Percentiles rank a stretch among this genome's conserved stretches.
Conservation (phyloP, 2,329 filamentous ascomycete species). For the Aspergillus melleus region DNA sequence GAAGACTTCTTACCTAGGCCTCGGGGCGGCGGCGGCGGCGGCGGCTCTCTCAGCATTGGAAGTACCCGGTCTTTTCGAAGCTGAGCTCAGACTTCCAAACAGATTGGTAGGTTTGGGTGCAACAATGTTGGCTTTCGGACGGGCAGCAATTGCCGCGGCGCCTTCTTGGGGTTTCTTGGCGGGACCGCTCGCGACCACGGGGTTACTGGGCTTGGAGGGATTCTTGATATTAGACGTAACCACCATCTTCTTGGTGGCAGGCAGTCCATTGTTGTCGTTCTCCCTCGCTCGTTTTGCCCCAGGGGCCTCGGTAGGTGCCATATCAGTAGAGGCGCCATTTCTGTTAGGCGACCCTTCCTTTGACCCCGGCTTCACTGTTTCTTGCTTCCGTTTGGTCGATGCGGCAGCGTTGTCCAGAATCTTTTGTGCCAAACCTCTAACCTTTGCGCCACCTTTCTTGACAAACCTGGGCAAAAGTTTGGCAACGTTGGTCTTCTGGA, state of each 20-base stretch:
- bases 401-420: slow-evolving; percentile 52
- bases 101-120: slow-evolving; percentile 47
- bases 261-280: slow-evolving; percentile 34
- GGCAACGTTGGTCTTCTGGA: slow-evolving; percentile 60
- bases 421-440: slow-evolving; percentile 56
- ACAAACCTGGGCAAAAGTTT: slow-evolving; percentile 59
- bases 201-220: slow-evolving; percentile 26
- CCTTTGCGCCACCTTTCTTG: slow-evolving; percentile 59
- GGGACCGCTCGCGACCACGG: slow-evolving; percentile 20
- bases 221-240: slow-evolving; percentile 37
- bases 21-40: slow-evolving; percentile 39
- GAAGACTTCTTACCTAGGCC: slow-evolving; percentile 31
- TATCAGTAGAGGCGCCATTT: slow-evolving; percentile 14
- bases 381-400: slow-evolving; percentile 46
- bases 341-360: slow-evolving; percentile 37
- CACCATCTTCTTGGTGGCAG: slow-evolving; percentile 41
- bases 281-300: slow-evolving; percentile 44
- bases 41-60: slow-evolving; percentile 51
- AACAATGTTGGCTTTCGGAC: slow-evolving; percentile 40
- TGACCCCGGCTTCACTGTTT: slow-evolving; percentile 34
- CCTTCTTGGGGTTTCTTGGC: slow-evolving; percentile 30
- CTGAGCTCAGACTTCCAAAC: slow-evolving; percentile 49
- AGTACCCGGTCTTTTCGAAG: slow-evolving; percentile 52
- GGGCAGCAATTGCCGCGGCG: slow-evolving; percentile 24
- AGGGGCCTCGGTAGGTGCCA: slow-evolving; percentile 19